A percentile compares a stretch with the other conserved stretches of the same genome.
Conservation (phyloP, 2,329 filamentous ascomycete species). For the Neofusicoccum umdonicola region DNA sequence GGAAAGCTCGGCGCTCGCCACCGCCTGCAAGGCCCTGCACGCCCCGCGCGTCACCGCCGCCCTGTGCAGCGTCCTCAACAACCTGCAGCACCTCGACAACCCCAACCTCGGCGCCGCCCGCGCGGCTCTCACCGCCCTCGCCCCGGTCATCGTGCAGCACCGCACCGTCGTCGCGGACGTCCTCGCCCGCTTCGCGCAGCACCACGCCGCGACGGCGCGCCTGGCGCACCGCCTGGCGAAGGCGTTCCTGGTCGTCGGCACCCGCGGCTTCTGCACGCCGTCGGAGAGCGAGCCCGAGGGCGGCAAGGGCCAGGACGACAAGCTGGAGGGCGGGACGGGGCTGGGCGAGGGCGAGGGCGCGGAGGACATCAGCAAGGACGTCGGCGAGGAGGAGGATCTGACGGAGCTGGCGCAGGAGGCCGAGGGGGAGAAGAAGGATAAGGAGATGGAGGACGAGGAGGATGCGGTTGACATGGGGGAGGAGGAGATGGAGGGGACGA, state of each 20-base stretch:
- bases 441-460: conserved; percentile 73
- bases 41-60: conserved; percentile 53
- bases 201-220: conserved; percentile 71
- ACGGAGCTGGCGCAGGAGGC: conserved; percentile 86
- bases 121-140: conserved; percentile 59
- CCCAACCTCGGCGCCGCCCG: conserved; percentile 45
- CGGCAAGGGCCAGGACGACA: conserved; percentile 68
- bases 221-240: conserved; percentile 74
- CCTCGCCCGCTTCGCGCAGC: conserved; percentile 56
- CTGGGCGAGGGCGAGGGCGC: conserved; percentile 92
- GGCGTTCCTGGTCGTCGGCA: conserved; percentile 73
- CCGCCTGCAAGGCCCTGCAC: conserved; percentile 59
- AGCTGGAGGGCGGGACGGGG: conserved; percentile 87
- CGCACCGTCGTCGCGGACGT: conserved; percentile 58
- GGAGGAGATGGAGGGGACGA: conserved; percentile 85
- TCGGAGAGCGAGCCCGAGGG: conserved; percentile 65
- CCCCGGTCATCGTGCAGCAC: conserved; percentile 76
- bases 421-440: conserved; percentile 55
- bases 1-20: conserved; percentile 36
- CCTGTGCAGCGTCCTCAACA: conserved; percentile 45
- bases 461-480: conserved; percentile 91
- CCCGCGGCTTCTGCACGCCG: conserved; percentile 88
- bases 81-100: conserved; percentile 41
- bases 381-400: conserved; percentile 89
- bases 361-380: conserved; percentile 97